Conservation (phyloP, 768 basidiomycete genomes). For the Paxillus ammoniavirescens region DNA sequence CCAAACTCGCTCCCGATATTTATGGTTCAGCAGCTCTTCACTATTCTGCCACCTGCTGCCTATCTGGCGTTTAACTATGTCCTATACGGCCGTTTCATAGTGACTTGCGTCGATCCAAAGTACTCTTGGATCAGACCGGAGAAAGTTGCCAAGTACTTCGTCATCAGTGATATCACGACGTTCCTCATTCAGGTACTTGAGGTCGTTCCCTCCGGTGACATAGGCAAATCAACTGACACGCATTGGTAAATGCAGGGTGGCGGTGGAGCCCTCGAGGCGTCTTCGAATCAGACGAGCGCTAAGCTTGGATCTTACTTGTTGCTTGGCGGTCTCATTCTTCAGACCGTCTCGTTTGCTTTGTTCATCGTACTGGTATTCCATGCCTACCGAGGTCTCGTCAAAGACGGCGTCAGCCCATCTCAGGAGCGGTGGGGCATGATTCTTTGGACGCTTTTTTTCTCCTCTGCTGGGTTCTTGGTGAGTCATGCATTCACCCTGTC, state of each 20-base stretch:
- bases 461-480: constrained; percentile 21
- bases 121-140: no score
- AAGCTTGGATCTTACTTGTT: constrained; percentile 11
- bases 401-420: not conserved
- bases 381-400: constrained; percentile 9
- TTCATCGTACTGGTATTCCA: constrained; percentile 12
- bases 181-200: no score
- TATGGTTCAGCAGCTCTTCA: no score
- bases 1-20: no score
- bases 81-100: no score
- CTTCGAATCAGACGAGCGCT: not conserved
- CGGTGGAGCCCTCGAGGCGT: constrained; percentile 14
- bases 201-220: not conserved
- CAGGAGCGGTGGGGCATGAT: constrained; percentile 13
- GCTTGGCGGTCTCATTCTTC: constrained; percentile 16
- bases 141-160: no score
- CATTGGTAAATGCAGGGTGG: constrained; percentile 6
- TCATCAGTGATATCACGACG: no score
- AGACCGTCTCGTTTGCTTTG: constrained; percentile 16
- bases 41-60: no score
- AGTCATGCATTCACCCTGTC: not conserved
- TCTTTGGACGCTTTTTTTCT: constrained; percentile 14
- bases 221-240: not conserved
- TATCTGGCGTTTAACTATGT: no score
- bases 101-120: no score